Evolutionary conservation across 2,329 filamentous ascomycete genomes (phyloP).

Genomic region (Talaromyces marneffei): DNA sequence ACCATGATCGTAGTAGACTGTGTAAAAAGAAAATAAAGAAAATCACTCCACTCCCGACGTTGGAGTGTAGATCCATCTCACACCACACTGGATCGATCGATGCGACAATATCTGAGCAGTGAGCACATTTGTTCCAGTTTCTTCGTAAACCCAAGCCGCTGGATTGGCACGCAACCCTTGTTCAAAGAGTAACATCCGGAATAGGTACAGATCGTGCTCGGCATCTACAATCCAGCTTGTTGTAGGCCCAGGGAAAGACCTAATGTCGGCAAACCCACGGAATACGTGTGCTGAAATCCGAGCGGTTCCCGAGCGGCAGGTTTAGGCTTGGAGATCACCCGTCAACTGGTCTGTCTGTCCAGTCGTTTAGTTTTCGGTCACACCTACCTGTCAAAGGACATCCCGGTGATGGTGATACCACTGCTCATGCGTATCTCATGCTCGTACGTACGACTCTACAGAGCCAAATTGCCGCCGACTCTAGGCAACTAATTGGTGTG

Average conservation of each 20-base stretch:
- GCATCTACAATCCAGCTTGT: background rate
- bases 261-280: background rate
- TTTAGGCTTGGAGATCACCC: constrained; percentile 12
- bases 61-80: background rate
- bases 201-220: background rate
- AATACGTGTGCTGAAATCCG: background rate
- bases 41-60: background rate
- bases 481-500: background rate
- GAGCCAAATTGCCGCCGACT: background rate
- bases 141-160: background rate
- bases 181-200: constrained; percentile 9
- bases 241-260: too few species aligned
- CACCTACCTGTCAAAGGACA: background rate
- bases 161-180: constrained; percentile 1
- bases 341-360: constrained; percentile 4
- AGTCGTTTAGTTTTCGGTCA: background rate
- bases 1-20: background rate
- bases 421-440: background rate
- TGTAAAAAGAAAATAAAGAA: background rate
- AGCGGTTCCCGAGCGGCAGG: background rate
- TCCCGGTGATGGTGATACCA: background rate
- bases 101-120: background rate
- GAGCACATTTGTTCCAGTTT: background rate
- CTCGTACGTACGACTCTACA: background rate
- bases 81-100: background rate